Evolutionary conservation across 805 yeast species (phyloP), one percentile per base, ranked within the genome.

Genomic region (Suhomyces canberraensis): DNA sequence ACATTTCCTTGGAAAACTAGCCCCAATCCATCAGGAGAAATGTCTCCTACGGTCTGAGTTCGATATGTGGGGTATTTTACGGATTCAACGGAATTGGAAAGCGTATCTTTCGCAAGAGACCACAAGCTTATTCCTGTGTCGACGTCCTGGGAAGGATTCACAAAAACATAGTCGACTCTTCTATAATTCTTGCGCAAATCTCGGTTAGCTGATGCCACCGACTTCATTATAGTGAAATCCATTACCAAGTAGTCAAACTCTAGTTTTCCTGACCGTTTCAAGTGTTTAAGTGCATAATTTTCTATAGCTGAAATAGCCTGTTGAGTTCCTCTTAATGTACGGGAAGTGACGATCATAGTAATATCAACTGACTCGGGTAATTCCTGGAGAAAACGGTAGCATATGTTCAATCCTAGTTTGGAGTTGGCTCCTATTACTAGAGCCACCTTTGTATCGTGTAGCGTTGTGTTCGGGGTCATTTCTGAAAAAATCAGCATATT

Each of bases 1-100:
- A 91, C 96, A 55, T 91, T 91, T 4, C 93, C 93, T 63, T 91
- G 95, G 66, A 91, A 93, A 3, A 89, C 87, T 16, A 84, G 63
- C 1, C 98, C 96, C 69, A 91, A 48, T 0, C 78, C 89, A 59
- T 91, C 98, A 11, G 54, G 58, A 1, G 95, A 78, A 51, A 74
- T 78, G 17, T 80, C 79, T 4, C 96, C 96, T 13, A 77, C 72
- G 38, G 75, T 70, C 66, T 93, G 98, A 25, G 81, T 73, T 58
- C 90, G 86, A 61, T 84, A 90, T 1, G 81, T 77, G 6, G 96
- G 97, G 43, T 17, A 75, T 78, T 0, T 90, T 9, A 82, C 89
- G 2, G 93, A 91, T 32, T 76, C 76, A 18, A 86, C 61, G 4
- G 96, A 95, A 46, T 76, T 72, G 0, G 68, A 53, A 13, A 76